Percentiles rank a stretch among this genome's conserved stretches.
These are phyloP conservation scores for Acorus calamus DNA, from an alignment of 106 monocot genomes.

Conservation along the genomic window DNA sequence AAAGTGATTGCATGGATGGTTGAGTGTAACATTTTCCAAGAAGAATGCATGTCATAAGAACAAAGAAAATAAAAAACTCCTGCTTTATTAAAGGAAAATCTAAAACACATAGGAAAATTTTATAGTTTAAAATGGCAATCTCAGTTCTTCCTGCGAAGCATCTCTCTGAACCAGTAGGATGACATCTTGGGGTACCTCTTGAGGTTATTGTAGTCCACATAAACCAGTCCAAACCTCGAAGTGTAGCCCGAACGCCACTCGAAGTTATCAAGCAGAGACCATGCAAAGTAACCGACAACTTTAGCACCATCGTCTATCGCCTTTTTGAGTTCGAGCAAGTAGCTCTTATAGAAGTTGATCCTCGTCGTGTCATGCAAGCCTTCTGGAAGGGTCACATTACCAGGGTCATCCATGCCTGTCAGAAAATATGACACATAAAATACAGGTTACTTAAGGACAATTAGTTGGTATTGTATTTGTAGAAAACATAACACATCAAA, in stretches of 20 bases:
- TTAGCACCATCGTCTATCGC: slow-evolving; percentile 63
- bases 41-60: too few relatives aligned
- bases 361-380: slow-evolving; percentile 51
- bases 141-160: slow-evolving; percentile 29
- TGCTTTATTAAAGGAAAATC: too few relatives aligned
- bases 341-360: slow-evolving; percentile 51
- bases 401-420: slow-evolving; percentile 78
- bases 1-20: too few relatives aligned
- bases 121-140: background rate
- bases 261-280: slow-evolving; percentile 80
- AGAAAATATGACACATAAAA: background rate
- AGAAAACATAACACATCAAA: too few relatives aligned
- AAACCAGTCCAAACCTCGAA: slow-evolving; percentile 54
- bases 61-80: too few relatives aligned
- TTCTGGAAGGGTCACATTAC: slow-evolving; percentile 37
- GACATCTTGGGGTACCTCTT: slow-evolving; percentile 59
- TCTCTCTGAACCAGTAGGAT: slow-evolving; percentile 45
- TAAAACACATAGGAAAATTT: too few relatives aligned
- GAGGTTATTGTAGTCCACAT: slow-evolving; percentile 50
- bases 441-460: background rate
- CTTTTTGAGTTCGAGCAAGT: slow-evolving; percentile 57
- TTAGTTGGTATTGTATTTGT: too few relatives aligned
- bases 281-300: slow-evolving; percentile 70
- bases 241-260: slow-evolving; percentile 72
- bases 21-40: too few relatives aligned